phyloP scores from a whole-genome alignment of 345 rosid genomes.

The Geranium brycei region DNA sequence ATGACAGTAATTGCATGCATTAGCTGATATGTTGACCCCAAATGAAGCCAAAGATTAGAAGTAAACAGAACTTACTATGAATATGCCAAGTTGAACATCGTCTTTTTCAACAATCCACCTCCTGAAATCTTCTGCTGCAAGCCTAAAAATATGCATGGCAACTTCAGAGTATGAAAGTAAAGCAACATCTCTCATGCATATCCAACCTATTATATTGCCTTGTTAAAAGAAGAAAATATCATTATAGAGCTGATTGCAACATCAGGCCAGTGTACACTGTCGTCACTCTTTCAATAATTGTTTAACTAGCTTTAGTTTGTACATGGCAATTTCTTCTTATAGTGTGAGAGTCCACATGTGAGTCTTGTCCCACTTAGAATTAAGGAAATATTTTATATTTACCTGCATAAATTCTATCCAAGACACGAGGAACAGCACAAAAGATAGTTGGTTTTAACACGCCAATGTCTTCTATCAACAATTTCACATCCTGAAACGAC shows the following conservation, averaged over 20 bases:
- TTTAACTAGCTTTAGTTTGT: neutral
- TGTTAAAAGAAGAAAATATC: neutral
- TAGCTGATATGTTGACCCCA: neutral
- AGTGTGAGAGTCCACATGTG: too few species aligned
- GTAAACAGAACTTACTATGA: slow-evolving; percentile 39
- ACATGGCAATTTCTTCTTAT: neutral
- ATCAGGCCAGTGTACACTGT: neutral
- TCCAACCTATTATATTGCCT: neutral
- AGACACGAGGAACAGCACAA: slow-evolving; percentile 97
- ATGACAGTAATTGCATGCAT: neutral
- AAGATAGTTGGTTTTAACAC: slow-evolving; percentile 84
- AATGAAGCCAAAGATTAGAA: neutral
- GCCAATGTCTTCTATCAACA: slow-evolving; percentile 70
- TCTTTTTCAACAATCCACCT: slow-evolving; percentile 50
- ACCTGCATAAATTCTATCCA: slow-evolving; percentile 80
- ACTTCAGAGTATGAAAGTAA: neutral
- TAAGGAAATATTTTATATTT: neutral
- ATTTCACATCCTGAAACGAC: slow-evolving; percentile 63
- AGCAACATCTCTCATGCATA: too few species aligned
- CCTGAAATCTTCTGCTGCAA: slow-evolving; percentile 66
- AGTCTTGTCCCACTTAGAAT: too few species aligned
- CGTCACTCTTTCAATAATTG: too few species aligned
- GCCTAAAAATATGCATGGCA: slow-evolving; percentile 32
- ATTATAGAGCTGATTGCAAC: neutral
- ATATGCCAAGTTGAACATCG: slow-evolving; percentile 59